Base-by-base conservation (phyloP, 176 grass and related monocot genomes). In the Juncus inflexus region DNA sequence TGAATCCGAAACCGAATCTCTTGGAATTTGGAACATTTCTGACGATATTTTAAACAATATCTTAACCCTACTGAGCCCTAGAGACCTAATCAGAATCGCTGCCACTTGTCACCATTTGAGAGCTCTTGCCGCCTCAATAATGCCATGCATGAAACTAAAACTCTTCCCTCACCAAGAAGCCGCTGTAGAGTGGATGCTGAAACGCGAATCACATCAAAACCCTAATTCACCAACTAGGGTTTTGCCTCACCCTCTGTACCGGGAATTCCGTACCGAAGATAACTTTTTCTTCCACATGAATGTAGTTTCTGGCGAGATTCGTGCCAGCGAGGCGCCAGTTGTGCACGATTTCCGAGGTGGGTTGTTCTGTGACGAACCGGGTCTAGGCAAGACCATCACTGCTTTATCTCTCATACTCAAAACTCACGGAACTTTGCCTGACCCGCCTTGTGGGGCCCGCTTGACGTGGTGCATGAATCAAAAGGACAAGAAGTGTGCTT, bases 291-390 rank as follows among this genome's bases (percentile, higher is more conserved):
- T 91, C 19, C 86, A 84, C 50, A 76, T 97, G 73, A 90, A 97
- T 83, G 74, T 76, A 68, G 72, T 80, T 75, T 84, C 94, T 49
- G 88, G 82, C 77, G 77, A 91, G 70, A 73, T 97, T 76, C 68
- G 45, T 43, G 81, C 77, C 0, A 80, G 78, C 55, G 70, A 54
- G 63, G 77, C 75, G 65, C 87, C 94, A 14, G 74, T 73, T 12
- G 65, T 89, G 64, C 78, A 69, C 67, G 88, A 97, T 77, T 97
- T 91, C 41, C 73, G 64, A 28, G 94, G 94, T 74, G 85, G 94
- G 63, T 89, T 97, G 83, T 97, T 97, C 76, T 97, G 94, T 79
- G 88, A 97, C 64, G 94, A 97, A 86, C 94, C 94, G 65, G 94
- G 94, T 55, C 79, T 97, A 80, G 94, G 94, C 28, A 97, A 97